phyloP scores from a whole-genome alignment of 2,329 filamentous ascomycete species.

The Aspergillus flavus region DNA sequence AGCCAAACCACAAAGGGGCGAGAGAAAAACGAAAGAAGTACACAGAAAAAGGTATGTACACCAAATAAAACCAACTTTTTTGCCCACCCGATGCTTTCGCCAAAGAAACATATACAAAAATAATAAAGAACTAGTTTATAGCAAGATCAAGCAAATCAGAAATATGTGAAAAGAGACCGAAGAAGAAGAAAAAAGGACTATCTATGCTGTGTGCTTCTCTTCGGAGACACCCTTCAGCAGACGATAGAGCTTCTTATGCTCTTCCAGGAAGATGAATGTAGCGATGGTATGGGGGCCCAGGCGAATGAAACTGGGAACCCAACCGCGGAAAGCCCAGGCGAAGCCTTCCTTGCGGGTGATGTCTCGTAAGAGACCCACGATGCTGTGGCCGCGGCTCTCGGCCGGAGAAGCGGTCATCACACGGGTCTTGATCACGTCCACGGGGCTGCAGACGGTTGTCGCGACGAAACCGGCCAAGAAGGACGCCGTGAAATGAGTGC shows the following conservation, averaged over 20 bases:
- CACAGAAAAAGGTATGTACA: conserved; percentile 16
- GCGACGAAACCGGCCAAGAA: conserved; percentile 67
- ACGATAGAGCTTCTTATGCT: conserved; percentile 67
- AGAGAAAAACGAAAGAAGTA: not conserved
- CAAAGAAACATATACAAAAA: conserved; percentile 17
- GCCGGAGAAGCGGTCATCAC: conserved; percentile 60
- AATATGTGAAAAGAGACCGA: not conserved
- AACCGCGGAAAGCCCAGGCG: conserved; percentile 67
- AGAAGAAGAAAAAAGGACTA: not conserved
- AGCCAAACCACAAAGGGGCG: not conserved
- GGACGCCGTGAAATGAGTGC: conserved; percentile 64
- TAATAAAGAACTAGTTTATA: not conserved
- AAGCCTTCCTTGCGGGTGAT: conserved; percentile 61
- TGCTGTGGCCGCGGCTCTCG: conserved; percentile 45
- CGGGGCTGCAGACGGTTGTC: conserved; percentile 67
- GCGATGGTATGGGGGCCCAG: conserved; percentile 67
- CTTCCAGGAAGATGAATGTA: conserved; percentile 68
- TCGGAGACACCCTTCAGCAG: conserved; percentile 39
- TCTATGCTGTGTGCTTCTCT: conserved; percentile 57
- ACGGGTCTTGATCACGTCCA: conserved; percentile 68
- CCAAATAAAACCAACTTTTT: conserved; percentile 14
- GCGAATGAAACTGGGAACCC: conserved; percentile 68
- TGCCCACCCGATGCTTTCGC: conserved; percentile 15
- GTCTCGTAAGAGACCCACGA: conserved; percentile 54
- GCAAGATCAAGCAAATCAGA: not conserved